Conservation (phyloP, 805 yeast genomes). For the Starmerella lactis-condensi region DNA sequence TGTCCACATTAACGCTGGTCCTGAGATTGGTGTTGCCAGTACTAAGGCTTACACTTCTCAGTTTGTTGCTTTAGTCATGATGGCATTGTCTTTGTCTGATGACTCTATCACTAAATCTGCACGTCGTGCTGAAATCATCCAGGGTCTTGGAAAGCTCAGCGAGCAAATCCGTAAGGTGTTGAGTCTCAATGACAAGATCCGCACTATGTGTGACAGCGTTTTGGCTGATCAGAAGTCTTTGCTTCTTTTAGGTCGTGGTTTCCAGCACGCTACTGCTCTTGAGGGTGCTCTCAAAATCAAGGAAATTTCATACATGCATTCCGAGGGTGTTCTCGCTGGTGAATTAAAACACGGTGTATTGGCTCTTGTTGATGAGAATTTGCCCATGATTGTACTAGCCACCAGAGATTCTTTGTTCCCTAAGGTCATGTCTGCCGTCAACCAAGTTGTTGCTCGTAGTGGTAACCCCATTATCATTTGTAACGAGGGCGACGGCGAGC, state of each 20-base stretch:
- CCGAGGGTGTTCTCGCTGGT: constrained; percentile 98
- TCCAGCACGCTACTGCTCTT: constrained; percentile 88
- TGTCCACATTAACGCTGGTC: constrained; percentile 98
- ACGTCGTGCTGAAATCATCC: constrained; percentile 72
- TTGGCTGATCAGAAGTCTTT: constrained; percentile 71
- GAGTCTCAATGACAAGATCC: constrained; percentile 52
- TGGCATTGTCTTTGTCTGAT: constrained; percentile 85
- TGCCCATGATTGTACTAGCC: constrained; percentile 91
- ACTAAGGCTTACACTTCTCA: constrained; percentile 98
- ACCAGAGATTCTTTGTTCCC: constrained; percentile 93
- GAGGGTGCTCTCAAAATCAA: constrained; percentile 97
- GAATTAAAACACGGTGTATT: constrained; percentile 96
- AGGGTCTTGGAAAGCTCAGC: constrained; percentile 69
- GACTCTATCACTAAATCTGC: constrained; percentile 59
- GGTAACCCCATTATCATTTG: constrained; percentile 91
- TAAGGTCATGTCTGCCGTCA: constrained; percentile 83
- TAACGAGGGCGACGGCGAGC: constrained; percentile 51
- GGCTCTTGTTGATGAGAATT: constrained; percentile 82
- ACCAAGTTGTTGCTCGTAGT: constrained; percentile 91
- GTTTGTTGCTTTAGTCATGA: constrained; percentile 89
- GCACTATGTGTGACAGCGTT: constrained; percentile 49
- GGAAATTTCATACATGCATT: constrained; percentile 96
- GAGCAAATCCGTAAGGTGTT: constrained; percentile 67
- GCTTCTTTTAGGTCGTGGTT: constrained; percentile 88
- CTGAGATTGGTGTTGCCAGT: constrained; percentile 98